These are phyloP conservation scores for Blastobotrys serpentis DNA, from an alignment of 1,139 yeast genomes.

Conservation along the genomic window DNA sequence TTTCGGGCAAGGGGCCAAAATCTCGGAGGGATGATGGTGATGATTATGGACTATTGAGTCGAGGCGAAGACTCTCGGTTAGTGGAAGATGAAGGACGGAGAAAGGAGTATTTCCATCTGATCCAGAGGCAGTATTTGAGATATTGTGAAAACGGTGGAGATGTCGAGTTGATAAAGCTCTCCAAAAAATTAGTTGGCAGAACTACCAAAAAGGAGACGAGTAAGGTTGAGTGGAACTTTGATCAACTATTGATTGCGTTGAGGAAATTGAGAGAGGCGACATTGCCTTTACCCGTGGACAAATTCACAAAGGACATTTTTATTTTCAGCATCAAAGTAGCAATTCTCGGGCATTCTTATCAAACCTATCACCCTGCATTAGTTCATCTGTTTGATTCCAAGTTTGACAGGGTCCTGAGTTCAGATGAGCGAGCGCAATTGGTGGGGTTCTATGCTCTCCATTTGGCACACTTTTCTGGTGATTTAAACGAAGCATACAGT, in stretches of 20 bases:
- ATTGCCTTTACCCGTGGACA: slow-evolving; percentile 14
- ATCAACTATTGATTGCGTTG: slow-evolving; percentile 24
- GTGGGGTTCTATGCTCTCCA: slow-evolving; percentile 23
- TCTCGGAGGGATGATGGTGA: background rate
- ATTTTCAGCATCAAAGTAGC: slow-evolving; percentile 24
- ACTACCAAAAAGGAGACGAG: slow-evolving; percentile 11
- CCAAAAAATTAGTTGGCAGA: background rate
- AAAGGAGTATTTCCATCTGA: slow-evolving; percentile 17
- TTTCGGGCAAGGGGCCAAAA: slow-evolving; percentile 10
- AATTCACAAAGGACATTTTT: slow-evolving; percentile 21
- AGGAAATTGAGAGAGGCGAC: slow-evolving; percentile 28
- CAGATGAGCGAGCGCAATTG: slow-evolving; percentile 19
- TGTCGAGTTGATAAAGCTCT: background rate
- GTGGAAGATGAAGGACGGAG: slow-evolving; percentile 17
- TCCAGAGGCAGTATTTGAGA: slow-evolving; percentile 14
- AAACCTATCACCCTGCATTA: slow-evolving; percentile 24
- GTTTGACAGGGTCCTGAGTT: slow-evolving; percentile 14
- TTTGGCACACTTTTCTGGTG: slow-evolving; percentile 20
- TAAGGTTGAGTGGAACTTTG: slow-evolving; percentile 13
- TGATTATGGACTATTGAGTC: slow-evolving; percentile 27
- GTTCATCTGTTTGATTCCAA: slow-evolving; percentile 20
- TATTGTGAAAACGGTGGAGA: slow-evolving; percentile 12
- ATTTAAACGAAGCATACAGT: slow-evolving; percentile 20
- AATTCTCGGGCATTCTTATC: slow-evolving; percentile 20
- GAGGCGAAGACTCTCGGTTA: slow-evolving; percentile 27